Base-by-base conservation (phyloP, 208 protist species). In the Trypanosoma mega region DNA sequence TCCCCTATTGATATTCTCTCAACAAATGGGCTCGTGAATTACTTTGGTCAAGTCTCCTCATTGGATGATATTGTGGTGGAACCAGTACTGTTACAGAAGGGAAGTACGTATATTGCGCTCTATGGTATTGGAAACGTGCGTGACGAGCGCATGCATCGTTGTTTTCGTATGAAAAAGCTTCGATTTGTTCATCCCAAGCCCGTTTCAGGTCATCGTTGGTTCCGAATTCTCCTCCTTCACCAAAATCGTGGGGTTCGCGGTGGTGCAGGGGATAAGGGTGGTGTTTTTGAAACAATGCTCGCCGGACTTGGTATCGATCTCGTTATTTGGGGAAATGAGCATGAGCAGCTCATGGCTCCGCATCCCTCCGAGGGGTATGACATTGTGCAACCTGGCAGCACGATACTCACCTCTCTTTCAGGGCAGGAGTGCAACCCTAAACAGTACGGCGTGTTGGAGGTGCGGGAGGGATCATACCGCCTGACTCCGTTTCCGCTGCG, bases 301-400 rank as follows among this genome's bases (percentile, higher is more conserved):
- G 57, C 78, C 11, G 80, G 86, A 26, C 98, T 96, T 53, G 80
- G 78, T 33, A 69, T 99, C 12, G 92, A 99, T 53, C 81, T 99
- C 18, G 97, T 99, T 8, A 78, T 99, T 49, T 99, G 98, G 98
- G 98, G 98, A 12, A 99, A 99, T 71, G 98, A 99, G 78, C 98
- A 99, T 66, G 97, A 99, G 71, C 98, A 97, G 54, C 72, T 87
- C 27, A 98, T 99, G 75, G 77, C 87, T 24, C 96, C 97, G 41
- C 64, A 84, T 44, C 76, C 82, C 4, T 67, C 73, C 27, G 63
- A 80, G 31, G 79, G 83, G 21, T 99, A 97, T 71, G 92, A 96
- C 24, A 85, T 99, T 2, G 76, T 94, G 14, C 98, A 99, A 80
- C 98, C 98, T 0, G 98, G 98, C 26, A 99, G 96, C 36, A 97